Conservation (phyloP, 345 rosid species). For the Abelmoschus esculentus region DNA sequence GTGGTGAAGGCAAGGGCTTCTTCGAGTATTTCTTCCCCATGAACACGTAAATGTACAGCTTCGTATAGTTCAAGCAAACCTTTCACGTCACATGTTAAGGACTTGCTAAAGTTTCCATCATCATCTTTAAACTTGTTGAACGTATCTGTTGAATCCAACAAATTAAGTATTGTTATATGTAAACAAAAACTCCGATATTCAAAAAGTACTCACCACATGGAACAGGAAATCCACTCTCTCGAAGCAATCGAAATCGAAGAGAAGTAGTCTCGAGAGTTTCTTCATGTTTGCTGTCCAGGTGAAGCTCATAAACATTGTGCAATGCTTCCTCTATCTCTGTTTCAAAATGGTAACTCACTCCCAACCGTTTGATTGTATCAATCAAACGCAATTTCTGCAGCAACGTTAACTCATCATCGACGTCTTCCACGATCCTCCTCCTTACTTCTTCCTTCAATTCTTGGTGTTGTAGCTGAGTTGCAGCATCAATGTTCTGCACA, state of each 20-base stretch:
- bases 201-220: neutral
- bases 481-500: no score
- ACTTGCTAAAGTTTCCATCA: slow-evolving; percentile 11
- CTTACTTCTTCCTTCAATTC: slow-evolving; percentile 14
- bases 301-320: neutral
- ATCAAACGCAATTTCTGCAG: slow-evolving; percentile 12
- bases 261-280: neutral
- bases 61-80: slow-evolving; percentile 19
- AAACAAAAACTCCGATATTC: no score
- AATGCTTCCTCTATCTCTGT: slow-evolving; percentile 15
- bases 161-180: no score
- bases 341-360: slow-evolving; percentile 12
- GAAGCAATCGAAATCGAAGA: slow-evolving; percentile 21
- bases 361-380: slow-evolving; percentile 19
- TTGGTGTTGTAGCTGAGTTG: neutral
- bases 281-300: neutral
- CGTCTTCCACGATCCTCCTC: neutral
- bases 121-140: slow-evolving; percentile 24
- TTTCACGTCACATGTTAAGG: neutral
- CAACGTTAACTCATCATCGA: neutral
- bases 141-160: slow-evolving; percentile 13
- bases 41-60: slow-evolving; percentile 5
- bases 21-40: slow-evolving; percentile 2
- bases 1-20: slow-evolving; percentile 19
- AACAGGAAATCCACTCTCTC: slow-evolving; percentile 14